Evolutionary conservation across 2,329 filamentous ascomycete genomes (phyloP), one percentile per base, ranked within the genome.

Genomic region (Chaetomiaceae sp.): DNA sequence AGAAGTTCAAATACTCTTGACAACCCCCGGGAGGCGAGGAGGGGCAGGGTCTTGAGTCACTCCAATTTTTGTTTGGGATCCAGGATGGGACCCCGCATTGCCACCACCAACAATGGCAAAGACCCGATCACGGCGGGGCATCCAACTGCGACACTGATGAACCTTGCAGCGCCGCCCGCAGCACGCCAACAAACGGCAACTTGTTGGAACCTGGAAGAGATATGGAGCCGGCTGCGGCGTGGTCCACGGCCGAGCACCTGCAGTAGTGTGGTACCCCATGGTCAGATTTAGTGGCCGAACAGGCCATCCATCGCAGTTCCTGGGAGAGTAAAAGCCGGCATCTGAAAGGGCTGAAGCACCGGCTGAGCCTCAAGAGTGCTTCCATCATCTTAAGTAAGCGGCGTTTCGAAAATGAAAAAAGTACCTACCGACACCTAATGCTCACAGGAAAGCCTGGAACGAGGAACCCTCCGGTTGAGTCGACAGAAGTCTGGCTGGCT

Each of bases 31-130:
- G 42, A 50, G 53, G 48, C 53, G 43, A 51, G 37, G 38, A 44
- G 37, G 53, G 40, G 38, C 43, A 43, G 34, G 33, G 37, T 45
- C n/a, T 45, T 55, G 48, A 55, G 33, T 52, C 44, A 49, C 14
- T 27, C 21, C 36, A 33, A 36, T 21, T 40, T 54, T 52, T 47
- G 27, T 41, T 47, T 49, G 40, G 47, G 21, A 25, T 48, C 42
- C 45, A 33, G 47, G 21, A 25, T 48, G 32, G 43, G 20, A 47
- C 50, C 50, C 50, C 50, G 50, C 51, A 27, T 37, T n/a, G 37
- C 44, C 44, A 42, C 34, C n/a, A n/a, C n/a, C n/a, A n/a, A n/a
- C 33, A 9, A 9, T 27, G 25, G 5, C 25, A 27, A 9, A 9
- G 25, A 5, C 25, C 25, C 25, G 25, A 27, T 27, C 25, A n/a